These are phyloP conservation scores for Pseudoscleropodium purum DNA, from an alignment of 225 moss, liverwort and hornwort species.

Conservation along the genomic window DNA sequence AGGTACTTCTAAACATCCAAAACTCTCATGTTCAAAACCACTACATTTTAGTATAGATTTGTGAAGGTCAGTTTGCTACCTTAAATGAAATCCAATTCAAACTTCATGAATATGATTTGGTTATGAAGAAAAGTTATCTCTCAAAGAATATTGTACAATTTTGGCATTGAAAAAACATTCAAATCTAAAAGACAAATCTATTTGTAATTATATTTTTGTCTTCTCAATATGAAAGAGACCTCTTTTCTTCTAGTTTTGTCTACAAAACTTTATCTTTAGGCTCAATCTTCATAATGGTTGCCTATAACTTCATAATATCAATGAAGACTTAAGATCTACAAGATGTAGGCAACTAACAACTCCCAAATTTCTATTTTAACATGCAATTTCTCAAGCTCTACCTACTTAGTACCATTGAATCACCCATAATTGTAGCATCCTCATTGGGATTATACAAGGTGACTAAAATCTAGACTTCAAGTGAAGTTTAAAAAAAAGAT, in stretches of 20 bases:
- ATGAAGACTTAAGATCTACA: neutral
- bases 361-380: neutral
- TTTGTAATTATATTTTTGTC: neutral
- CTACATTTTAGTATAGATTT: neutral
- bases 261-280: neutral
- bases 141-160: neutral
- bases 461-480: neutral
- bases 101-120: neutral
- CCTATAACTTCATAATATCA: neutral
- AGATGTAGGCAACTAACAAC: neutral
- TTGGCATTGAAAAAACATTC: neutral
- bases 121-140: no score
- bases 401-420: neutral
- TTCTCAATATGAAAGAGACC: neutral
- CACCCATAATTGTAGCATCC: neutral
- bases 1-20: neutral
- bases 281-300: neutral
- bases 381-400: neutral
- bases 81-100: rapidly evolving
- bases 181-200: neutral
- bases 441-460: neutral
- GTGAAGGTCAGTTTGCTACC: neutral
- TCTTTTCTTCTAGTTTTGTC: neutral
- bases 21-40: neutral
- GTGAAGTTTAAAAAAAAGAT: neutral